Conservation (phyloP, 1,284 basidiomycete genomes). For the Pseudozyma sp. region DNA sequence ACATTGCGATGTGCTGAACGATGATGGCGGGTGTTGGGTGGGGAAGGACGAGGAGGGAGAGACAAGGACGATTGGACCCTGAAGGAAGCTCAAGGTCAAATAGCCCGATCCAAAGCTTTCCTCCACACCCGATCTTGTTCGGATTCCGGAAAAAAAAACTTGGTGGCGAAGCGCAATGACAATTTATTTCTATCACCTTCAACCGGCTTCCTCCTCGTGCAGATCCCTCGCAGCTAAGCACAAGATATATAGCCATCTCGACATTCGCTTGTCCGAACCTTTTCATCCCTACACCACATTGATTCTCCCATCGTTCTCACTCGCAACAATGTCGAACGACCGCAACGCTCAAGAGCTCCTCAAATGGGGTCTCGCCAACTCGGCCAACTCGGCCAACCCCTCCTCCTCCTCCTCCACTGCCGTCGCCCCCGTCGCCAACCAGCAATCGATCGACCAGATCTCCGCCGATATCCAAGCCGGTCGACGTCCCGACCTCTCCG, state of each 20-base stretch:
- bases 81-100: not conserved
- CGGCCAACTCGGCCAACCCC: constrained; percentile 15
- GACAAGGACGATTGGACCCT: constrained; percentile 21
- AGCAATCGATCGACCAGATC: constrained; percentile 54
- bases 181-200: constrained; percentile 17
- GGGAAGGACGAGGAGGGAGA: constrained; percentile 3
- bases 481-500: constrained; percentile 60
- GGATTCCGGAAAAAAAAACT: constrained; percentile 11
- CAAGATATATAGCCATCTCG: not conserved
- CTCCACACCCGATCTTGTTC: constrained; percentile 38
- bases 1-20: not conserved
- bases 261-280: too few species aligned
- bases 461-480: constrained; percentile 57
- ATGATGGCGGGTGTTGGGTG: not conserved
- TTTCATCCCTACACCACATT: too few species aligned
- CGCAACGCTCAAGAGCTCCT: constrained; percentile 63
- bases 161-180: not conserved
- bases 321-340: constrained; percentile 56
- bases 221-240: too few species aligned
- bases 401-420: constrained; percentile 15
- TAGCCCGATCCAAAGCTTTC: constrained; percentile 7
- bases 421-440: constrained; percentile 11
- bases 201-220: constrained; percentile 14
- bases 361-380: constrained; percentile 60
- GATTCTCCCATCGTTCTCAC: too few species aligned